These are phyloP conservation scores for Westerdykella aurantiaca DNA, from an alignment of 2,329 filamentous ascomycete genomes.

Conservation along the genomic window DNA sequence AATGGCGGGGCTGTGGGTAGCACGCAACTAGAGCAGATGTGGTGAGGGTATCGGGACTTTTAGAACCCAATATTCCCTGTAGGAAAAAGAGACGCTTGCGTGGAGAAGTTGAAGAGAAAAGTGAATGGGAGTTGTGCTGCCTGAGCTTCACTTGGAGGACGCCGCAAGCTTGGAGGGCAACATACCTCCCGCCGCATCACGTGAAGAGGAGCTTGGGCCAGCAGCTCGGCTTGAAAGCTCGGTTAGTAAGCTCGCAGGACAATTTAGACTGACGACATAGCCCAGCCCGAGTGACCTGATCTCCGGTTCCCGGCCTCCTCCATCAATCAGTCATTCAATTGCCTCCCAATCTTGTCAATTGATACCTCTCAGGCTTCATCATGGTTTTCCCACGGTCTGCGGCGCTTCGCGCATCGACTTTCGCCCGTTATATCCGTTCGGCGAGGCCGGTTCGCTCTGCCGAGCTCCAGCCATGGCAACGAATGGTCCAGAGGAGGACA, in stretches of 20 bases:
- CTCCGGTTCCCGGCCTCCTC: slow-evolving; percentile 2
- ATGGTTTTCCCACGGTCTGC: slow-evolving; percentile 38
- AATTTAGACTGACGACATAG: neutral
- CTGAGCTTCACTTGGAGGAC: neutral
- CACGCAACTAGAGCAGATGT: too few species aligned
- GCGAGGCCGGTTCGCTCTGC: slow-evolving; percentile 29
- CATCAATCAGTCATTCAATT: slow-evolving; percentile 19
- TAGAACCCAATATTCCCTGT: too few species aligned
- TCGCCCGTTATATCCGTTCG: slow-evolving; percentile 33
- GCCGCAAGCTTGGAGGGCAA: neutral
- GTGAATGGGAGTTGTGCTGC: too few species aligned
- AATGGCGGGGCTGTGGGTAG: too few species aligned
- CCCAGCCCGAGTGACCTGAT: slow-evolving; percentile 4
- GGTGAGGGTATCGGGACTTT: too few species aligned
- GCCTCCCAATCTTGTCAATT: slow-evolving; percentile 32
- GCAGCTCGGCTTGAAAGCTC: neutral
- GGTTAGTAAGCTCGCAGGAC: neutral
- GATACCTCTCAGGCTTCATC: slow-evolving; percentile 27
- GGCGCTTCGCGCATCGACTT: slow-evolving; percentile 33
- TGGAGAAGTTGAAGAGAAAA: too few species aligned
- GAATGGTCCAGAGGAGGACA: slow-evolving; percentile 32
- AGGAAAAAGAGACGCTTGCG: too few species aligned
- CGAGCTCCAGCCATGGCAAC: slow-evolving; percentile 36
- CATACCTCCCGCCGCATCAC: neutral
- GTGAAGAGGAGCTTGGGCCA: neutral